These are phyloP conservation scores for Fusarium keratoplasticum DNA, from an alignment of 2,329 filamentous ascomycete species.

Conservation along the genomic window DNA sequence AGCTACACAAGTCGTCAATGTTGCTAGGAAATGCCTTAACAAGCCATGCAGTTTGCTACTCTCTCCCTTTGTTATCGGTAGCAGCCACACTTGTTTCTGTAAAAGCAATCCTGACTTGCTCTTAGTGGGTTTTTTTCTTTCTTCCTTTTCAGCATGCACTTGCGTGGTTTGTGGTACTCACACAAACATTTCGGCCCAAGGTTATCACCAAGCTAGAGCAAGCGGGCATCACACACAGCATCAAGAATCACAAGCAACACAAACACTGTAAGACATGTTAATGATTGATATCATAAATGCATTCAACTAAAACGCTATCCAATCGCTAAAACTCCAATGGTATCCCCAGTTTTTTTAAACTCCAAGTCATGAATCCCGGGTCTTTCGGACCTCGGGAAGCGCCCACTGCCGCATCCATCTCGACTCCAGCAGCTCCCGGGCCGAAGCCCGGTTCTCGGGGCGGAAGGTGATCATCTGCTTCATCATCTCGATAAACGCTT, in stretches of 20 bases:
- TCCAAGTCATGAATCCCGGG: constrained; percentile 13
- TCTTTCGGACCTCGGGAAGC: constrained; percentile 30
- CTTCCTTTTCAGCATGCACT: no score
- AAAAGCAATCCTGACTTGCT: neutral
- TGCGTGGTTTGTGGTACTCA: neutral
- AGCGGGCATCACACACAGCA: neutral
- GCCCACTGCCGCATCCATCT: constrained; percentile 38
- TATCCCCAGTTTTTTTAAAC: constrained; percentile 7
- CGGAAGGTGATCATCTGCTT: constrained; percentile 33
- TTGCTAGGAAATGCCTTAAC: neutral
- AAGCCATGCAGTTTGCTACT: neutral
- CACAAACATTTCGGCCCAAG: neutral
- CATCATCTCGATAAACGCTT: constrained; percentile 38
- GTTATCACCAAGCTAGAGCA: no score
- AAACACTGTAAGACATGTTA: neutral
- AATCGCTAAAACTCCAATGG: constrained; percentile 11
- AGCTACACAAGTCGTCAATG: neutral
- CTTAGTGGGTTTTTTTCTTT: no score
- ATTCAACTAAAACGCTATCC: neutral
- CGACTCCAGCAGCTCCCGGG: constrained; percentile 28
- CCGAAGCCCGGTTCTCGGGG: constrained; percentile 24
- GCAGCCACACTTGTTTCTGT: neutral
- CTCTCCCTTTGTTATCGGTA: neutral
- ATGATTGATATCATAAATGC: neutral
- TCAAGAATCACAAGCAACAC: neutral